Conservation (phyloP, 139 green algal genomes). For the Chlorella sp. region DNA sequence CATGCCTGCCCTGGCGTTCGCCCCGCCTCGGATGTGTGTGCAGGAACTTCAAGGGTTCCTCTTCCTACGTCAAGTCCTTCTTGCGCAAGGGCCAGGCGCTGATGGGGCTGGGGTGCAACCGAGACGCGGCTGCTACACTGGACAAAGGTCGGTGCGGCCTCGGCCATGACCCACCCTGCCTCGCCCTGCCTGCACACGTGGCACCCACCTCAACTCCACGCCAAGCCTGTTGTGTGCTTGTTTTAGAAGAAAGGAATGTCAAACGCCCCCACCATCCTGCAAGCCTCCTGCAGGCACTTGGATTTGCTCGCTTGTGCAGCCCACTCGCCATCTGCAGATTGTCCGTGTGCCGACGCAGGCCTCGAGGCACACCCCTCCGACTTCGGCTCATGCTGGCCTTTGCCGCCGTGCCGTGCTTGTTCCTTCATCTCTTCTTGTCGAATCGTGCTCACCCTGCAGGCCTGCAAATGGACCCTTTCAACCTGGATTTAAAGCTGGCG, state of each 20-base stretch:
- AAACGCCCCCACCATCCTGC: background rate
- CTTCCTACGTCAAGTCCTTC: constrained; percentile 66
- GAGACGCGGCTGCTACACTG: constrained; percentile 36
- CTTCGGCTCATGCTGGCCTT: too few species aligned
- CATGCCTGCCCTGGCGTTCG: too few species aligned
- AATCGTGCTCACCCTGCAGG: too few species aligned
- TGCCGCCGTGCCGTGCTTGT: too few species aligned
- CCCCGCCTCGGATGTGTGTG: background rate
- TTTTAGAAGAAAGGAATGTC: too few species aligned
- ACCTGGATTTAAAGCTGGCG: constrained; percentile 58
- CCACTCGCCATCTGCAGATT: too few species aligned
- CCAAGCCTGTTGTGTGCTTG: too few species aligned
- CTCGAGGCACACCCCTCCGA: too few species aligned
- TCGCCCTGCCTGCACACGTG: background rate
- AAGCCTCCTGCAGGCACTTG: background rate
- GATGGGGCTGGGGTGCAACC: constrained; percentile 54
- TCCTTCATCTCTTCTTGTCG: too few species aligned
- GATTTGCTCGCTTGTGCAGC: too few species aligned
- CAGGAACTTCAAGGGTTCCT: constrained; percentile 21
- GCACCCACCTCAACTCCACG: background rate
- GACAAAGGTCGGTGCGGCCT: background rate
- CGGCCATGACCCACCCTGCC: too few species aligned
- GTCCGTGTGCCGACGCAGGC: too few species aligned
- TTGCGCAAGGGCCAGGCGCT: constrained; percentile 66
- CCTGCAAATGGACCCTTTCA: constrained; percentile 63